A percentile compares a stretch with the other conserved stretches of the same genome.
Evolutionary conservation across 2,329 filamentous ascomycete species (phyloP).

Genomic region (Colletotrichum tofieldiae): DNA sequence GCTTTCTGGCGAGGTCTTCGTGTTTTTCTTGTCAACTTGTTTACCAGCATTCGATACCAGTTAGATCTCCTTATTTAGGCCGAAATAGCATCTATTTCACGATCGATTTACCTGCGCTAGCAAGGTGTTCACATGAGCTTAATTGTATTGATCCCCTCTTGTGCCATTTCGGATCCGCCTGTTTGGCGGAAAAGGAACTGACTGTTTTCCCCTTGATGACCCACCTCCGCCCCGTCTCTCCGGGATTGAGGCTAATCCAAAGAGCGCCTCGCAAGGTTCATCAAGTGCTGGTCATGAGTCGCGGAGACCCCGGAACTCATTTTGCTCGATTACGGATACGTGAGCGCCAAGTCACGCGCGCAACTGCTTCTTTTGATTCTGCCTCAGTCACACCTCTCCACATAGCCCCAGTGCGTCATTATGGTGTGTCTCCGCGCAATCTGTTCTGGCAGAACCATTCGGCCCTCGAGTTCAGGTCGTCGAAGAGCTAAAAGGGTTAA

Average conservation of each 20-base stretch:
- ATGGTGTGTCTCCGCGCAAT: slow-evolving; percentile 9
- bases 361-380: slow-evolving; percentile 17
- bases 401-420: slow-evolving; percentile 27
- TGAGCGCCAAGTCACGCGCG: slow-evolving; percentile 12
- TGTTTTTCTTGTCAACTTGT: not conserved
- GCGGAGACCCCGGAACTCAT: slow-evolving; percentile 26
- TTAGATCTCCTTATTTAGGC: slow-evolving; percentile 17
- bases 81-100: not conserved
- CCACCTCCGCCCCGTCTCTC: slow-evolving; percentile 28
- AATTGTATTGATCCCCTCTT: not conserved
- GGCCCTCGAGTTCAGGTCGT: not conserved
- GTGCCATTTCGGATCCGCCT: slow-evolving; percentile 13
- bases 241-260: slow-evolving; percentile 12
- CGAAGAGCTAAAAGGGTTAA: not conserved
- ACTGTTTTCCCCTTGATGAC: slow-evolving; percentile 1
- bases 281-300: slow-evolving; percentile 31
- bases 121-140: slow-evolving; percentile 26
- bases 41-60: slow-evolving; percentile 24
- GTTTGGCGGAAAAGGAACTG: slow-evolving; percentile 18
- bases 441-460: slow-evolving; percentile 7
- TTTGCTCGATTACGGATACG: not conserved
- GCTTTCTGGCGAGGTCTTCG: not conserved
- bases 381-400: not conserved
- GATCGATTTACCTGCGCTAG: not conserved
- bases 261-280: not conserved